Evolutionary conservation across 73 alveolate genomes (phyloP).

Genomic region (Paramecium primaurelia): DNA sequence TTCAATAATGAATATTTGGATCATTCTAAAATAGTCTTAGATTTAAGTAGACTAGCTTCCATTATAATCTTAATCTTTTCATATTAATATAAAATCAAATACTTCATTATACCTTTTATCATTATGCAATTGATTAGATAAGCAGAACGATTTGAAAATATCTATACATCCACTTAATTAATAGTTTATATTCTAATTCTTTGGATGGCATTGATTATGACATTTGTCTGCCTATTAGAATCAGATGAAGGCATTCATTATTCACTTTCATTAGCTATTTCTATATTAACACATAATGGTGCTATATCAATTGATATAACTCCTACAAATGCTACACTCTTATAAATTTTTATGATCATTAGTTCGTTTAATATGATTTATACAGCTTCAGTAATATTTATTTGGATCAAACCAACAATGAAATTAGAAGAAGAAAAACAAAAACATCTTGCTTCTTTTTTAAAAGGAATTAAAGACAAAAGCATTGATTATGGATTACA

Average conservation of each 20-base stretch:
- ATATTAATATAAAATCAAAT: neutral
- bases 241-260: neutral
- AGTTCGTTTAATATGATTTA: neutral
- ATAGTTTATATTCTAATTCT: neutral
- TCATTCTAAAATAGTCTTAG: neutral
- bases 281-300: neutral
- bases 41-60: neutral
- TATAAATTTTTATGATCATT: neutral
- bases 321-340: neutral
- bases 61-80: neutral
- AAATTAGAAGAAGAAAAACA: neutral
- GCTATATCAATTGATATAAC: neutral
- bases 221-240: neutral
- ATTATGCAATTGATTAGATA: neutral
- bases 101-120: neutral
- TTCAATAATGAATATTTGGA: neutral
- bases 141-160: neutral
- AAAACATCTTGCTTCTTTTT: neutral
- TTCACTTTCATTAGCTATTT: neutral
- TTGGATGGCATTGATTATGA: neutral
- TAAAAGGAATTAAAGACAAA: neutral
- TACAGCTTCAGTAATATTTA: neutral
- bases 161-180: neutral
- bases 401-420: constrained; percentile 15
- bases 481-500: neutral